A percentile compares a stretch with the other conserved stretches of the same genome.
Conservation (phyloP, 2,329 filamentous ascomycete species). For the Monosporascus sp. region DNA sequence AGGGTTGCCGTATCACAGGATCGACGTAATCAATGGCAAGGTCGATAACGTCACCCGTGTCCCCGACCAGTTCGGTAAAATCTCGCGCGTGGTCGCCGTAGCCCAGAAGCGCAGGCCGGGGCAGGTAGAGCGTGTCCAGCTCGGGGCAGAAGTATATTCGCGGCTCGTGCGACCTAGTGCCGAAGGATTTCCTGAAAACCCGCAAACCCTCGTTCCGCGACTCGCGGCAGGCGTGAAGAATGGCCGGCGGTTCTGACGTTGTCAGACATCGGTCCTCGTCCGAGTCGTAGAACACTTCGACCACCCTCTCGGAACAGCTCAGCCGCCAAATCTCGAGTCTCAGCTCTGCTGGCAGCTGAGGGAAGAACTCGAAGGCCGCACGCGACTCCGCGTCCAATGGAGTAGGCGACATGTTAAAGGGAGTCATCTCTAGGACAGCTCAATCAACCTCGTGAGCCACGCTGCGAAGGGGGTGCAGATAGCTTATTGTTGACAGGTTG, state of each 20-base stretch:
- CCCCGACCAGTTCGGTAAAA: conserved; percentile 31
- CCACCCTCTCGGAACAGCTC: conserved; percentile 31
- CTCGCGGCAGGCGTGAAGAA: conserved; percentile 37
- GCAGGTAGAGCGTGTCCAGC: conserved; percentile 32
- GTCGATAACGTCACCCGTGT: conserved; percentile 29
- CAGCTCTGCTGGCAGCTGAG: conserved; percentile 32
- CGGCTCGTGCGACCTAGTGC: conserved; percentile 24
- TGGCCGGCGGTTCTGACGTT: conserved; percentile 31
- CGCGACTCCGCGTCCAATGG: neutral
- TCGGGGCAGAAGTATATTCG: conserved; percentile 26
- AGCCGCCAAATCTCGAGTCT: conserved; percentile 35
- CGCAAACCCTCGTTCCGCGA: conserved; percentile 35
- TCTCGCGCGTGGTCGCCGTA: conserved; percentile 36
- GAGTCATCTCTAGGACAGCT: no score
- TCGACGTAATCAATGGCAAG: conserved; percentile 43
- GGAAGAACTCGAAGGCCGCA: conserved; percentile 27
- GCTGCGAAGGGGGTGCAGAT: no score
- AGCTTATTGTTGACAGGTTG: no score
- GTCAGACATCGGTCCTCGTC: conserved; percentile 31
- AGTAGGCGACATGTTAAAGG: conserved; percentile 11
- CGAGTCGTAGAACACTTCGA: conserved; percentile 34
- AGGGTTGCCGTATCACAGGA: conserved; percentile 37
- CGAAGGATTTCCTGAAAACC: conserved; percentile 31
- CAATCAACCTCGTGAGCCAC: no score
- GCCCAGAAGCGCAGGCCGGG: conserved; percentile 32